These are phyloP conservation scores for Reutealis trisperma DNA, from an alignment of 345 rosid species.

Conservation along the genomic window DNA sequence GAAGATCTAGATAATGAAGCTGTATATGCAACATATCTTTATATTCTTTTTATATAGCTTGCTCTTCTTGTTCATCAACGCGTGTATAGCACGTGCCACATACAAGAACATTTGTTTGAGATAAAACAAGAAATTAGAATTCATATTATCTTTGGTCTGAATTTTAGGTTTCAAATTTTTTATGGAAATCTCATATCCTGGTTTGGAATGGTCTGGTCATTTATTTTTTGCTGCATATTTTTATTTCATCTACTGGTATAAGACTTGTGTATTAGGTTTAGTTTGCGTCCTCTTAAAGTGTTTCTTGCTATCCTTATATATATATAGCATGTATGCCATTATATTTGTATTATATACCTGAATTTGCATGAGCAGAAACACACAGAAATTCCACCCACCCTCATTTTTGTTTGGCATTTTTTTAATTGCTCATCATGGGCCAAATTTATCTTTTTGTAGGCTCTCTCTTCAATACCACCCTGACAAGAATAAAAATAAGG, in stretches of 20 bases:
- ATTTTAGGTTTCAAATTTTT: not conserved
- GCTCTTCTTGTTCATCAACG: not conserved
- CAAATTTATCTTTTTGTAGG: slow-evolving; percentile 40
- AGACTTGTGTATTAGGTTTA: not conserved
- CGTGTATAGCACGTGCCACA: not conserved
- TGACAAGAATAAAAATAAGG: slow-evolving; percentile 84
- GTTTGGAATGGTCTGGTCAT: not conserved
- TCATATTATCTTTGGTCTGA: not conserved
- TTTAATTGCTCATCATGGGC: not conserved
- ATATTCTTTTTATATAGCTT: not conserved
- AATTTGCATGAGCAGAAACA: no score
- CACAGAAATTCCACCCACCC: not conserved
- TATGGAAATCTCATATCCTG: not conserved
- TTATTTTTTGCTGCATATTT: not conserved
- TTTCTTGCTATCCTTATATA: no score
- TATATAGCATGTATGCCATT: not conserved
- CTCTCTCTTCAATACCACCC: slow-evolving; percentile 86
- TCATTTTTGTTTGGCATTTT: not conserved
- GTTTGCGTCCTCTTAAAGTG: no score
- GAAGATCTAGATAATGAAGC: not conserved
- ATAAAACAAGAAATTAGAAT: not conserved
- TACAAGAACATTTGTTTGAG: not conserved
- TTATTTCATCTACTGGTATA: not conserved
- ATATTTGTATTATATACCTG: not conserved
- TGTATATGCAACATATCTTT: not conserved